A percentile compares a stretch with the other conserved stretches of the same genome.
These are phyloP conservation scores for Populus alba DNA, from an alignment of 345 rosid species.

Conservation along the genomic window DNA sequence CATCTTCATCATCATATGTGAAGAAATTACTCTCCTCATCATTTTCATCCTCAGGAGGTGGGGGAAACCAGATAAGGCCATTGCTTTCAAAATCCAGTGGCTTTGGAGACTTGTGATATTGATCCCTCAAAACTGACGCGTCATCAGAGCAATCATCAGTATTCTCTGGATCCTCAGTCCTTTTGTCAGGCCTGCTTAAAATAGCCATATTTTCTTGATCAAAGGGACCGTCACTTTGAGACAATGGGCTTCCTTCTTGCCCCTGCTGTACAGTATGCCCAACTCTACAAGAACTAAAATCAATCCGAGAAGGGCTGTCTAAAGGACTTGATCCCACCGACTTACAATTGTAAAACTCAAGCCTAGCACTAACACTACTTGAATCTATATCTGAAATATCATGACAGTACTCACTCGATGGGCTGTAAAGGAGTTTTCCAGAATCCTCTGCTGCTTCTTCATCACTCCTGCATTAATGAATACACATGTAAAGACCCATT, in stretches of 20 bases:
- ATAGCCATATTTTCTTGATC: slow-evolving; percentile 51
- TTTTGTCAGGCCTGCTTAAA: slow-evolving; percentile 49
- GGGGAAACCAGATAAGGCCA: slow-evolving; percentile 87
- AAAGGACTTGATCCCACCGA: slow-evolving; percentile 80
- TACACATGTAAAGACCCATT: background rate
- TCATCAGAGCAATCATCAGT: slow-evolving; percentile 47
- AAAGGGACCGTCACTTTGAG: slow-evolving; percentile 44
- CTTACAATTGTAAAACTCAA: slow-evolving; percentile 63
- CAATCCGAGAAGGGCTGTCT: slow-evolving; percentile 83
- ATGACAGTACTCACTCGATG: slow-evolving; percentile 60
- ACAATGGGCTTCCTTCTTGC: slow-evolving; percentile 58
- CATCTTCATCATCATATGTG: slow-evolving; percentile 80
- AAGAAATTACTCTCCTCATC: slow-evolving; percentile 78
- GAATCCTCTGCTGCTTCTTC: slow-evolving; percentile 66
- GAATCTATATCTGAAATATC: slow-evolving; percentile 71
- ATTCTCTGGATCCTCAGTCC: slow-evolving; percentile 47
- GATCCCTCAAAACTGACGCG: slow-evolving; percentile 32
- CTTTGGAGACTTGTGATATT: slow-evolving; percentile 39
- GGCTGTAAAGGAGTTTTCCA: slow-evolving; percentile 56
- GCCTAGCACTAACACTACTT: slow-evolving; percentile 76
- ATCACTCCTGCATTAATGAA: slow-evolving; percentile 58
- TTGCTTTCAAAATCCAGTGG: slow-evolving; percentile 83
- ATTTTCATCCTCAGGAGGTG: slow-evolving; percentile 81
- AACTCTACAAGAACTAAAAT: slow-evolving; percentile 70
- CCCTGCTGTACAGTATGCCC: slow-evolving; percentile 69